phyloP scores from a whole-genome alignment of 257 asterid species.

The Ilex aquifolium region DNA sequence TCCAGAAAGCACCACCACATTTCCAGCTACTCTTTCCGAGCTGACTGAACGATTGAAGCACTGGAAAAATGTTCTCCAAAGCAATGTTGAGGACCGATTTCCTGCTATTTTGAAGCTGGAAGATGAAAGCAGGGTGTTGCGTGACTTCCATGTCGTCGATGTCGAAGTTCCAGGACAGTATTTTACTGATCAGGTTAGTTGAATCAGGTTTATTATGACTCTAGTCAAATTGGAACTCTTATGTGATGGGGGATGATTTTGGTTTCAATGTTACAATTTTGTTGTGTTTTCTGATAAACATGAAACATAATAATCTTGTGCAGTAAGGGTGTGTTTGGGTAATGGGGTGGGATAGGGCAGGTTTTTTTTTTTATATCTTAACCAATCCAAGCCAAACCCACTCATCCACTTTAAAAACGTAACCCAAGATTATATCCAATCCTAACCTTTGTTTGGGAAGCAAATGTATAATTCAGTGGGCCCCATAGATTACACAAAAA shows the following conservation, averaged over 20 bases:
- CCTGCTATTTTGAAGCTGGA: conserved; percentile 96
- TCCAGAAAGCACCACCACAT: conserved; percentile 88
- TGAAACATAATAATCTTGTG: no score
- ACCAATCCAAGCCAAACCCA: no score
- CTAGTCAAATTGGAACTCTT: neutral
- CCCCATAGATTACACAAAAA: no score
- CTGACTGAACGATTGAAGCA: conserved; percentile 89
- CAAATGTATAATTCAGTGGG: no score
- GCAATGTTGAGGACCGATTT: conserved; percentile 96
- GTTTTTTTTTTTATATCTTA: no score
- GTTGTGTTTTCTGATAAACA: no score
- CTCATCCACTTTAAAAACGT: no score
- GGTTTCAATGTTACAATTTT: no score
- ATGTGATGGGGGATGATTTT: neutral
- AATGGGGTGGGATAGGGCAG: no score
- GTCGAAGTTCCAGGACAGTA: conserved; percentile 99
- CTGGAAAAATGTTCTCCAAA: conserved; percentile 96
- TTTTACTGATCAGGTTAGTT: conserved; percentile 80
- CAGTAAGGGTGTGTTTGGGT: no score
- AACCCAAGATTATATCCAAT: no score
- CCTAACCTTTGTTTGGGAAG: no score
- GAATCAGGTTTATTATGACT: neutral
- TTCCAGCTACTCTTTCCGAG: conserved; percentile 92
- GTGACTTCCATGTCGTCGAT: conserved; percentile 94
- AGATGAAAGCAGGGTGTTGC: conserved; percentile 96